Conservation (phyloP, 768 basidiomycete genomes). For the Pisolithus tinctorius region DNA sequence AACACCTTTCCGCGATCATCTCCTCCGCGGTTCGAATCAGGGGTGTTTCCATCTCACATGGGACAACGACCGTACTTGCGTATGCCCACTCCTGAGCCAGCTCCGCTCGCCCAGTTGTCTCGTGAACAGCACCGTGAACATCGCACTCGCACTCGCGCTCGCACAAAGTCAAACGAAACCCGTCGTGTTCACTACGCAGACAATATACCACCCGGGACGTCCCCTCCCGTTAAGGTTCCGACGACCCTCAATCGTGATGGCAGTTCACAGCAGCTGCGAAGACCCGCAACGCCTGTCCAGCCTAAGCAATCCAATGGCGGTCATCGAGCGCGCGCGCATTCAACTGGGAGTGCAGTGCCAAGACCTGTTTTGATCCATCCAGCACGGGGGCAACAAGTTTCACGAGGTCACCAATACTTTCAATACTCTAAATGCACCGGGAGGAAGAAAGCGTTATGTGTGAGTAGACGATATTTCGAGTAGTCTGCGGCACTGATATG, state of each 20-base stretch:
- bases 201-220: conserved; percentile 6
- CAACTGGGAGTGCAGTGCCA: conserved; percentile 9
- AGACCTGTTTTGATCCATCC: neutral
- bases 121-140: conserved; percentile 3
- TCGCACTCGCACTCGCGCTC: conserved; percentile 2
- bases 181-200: conserved; percentile 24
- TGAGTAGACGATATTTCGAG: conserved; percentile 13
- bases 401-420: conserved; percentile 20
- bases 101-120: conserved; percentile 5
- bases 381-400: conserved; percentile 1
- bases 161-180: conserved; percentile 6
- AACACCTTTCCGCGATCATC: conserved; percentile 23
- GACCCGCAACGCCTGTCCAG: neutral
- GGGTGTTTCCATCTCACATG: neutral
- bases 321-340: conserved; percentile 16
- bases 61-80: neutral
- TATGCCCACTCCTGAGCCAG: conserved; percentile 3
- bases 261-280: conserved; percentile 3
- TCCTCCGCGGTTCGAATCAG: neutral
- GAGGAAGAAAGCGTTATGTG: conserved; percentile 44
- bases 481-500: neutral
- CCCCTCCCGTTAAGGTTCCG: conserved; percentile 1
- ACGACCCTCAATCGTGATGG: neutral
- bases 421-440: conserved; percentile 47
- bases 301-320: conserved; percentile 5